Evolutionary conservation across 305 asterid genomes (phyloP), one percentile per base, ranked within the genome.

Genomic region (Striga hermonthica): DNA sequence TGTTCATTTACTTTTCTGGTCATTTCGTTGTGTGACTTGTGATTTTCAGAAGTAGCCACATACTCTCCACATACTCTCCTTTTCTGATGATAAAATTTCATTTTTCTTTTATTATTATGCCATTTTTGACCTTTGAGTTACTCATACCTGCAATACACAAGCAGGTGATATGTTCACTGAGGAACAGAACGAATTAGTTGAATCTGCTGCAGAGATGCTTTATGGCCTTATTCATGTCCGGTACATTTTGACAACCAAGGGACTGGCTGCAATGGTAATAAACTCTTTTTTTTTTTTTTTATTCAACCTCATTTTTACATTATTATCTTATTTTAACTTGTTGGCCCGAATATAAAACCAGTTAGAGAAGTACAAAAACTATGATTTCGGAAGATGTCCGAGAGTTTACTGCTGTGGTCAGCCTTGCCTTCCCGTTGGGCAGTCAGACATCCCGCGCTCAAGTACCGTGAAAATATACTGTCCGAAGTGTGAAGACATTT

Each of bases 141-240:
- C 57, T 34, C 38, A 39, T 60, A 6, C 11, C 52, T 62, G 65
- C 60, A 60, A 31, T 52, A 57, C 55, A 31, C 14, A 7, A n/a
- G 53, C 65, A 91, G 97, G 95, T 78, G 96, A 91, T 67, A 86
- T 82, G 91, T 88, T 88, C 60, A 86, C 96, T 9, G 97, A 90
- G 76, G 96, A 88, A 77, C 97, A 90, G 77, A 90, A 90, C 78
- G 97, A 90, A 70, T 72, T 91, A 80, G 87, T 88, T 67, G 97
- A 91, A 81, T 88, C 96, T 55, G 97, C 93, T 62, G 93, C 93
- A 45, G 93, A 83, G 76, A 83, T 86, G 93, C 80, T 86, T 31
- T 86, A 86, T 45, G 90, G 93, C n/a, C 87, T 86, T 65, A 81
- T 86, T 72, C 93, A 86, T 67, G 90, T 83, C 62, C 83, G 93